Evolutionary conservation across 768 basidiomycete species (phyloP), one percentile per base, ranked within the genome.

Genomic region (Grammothele lineata): DNA sequence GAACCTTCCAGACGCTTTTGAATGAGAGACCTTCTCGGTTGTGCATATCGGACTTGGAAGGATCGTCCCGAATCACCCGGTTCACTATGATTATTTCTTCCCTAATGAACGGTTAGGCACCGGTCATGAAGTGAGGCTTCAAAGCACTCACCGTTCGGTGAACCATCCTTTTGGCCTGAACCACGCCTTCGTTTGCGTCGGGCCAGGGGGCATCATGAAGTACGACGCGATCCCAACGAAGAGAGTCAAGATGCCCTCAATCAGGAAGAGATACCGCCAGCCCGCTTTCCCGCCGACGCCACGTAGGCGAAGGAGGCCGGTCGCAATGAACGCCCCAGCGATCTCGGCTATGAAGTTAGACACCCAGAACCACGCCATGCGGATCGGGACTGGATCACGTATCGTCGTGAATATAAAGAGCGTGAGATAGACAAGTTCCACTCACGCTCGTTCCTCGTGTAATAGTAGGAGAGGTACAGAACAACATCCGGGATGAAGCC

Each of bases 331-430:
- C 2, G 78, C 77, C 40, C 76, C 71, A 17, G 80, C 51, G 40
- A 87, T 78, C 37, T 74, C 62, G 3, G 76, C 69, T 1, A 74
- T 44, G 43, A 83, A 79, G 59, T 76, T 76, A 4, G 79, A 78
- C 23, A 77, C 69, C 83, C 82, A 87, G 70, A 86, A 85, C 55
- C 73, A 78, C 1, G 81, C 82, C 9, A 87, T 68, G n/a, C 85
- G 75, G 36, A 84, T 74, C 3, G 83, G 80, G 0, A 84, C 76
- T 79, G 51, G 19, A 24, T 17, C 5, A 23, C 10, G 26, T n/a
- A n/a, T n/a, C n/a, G 34, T 3, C 24, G 11, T 21, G 5, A 19
- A 19, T 12, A 15, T 40, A 27, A 18, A 12, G 24, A 21, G 42
- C 15, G 9, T 5, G 30, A 36, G 14, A 14, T n/a, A 24, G 18